Evolutionary conservation across 441 rosid genomes (phyloP), one percentile per base, ranked within the genome.

Genomic region (Rhodomyrtus psidioides): DNA sequence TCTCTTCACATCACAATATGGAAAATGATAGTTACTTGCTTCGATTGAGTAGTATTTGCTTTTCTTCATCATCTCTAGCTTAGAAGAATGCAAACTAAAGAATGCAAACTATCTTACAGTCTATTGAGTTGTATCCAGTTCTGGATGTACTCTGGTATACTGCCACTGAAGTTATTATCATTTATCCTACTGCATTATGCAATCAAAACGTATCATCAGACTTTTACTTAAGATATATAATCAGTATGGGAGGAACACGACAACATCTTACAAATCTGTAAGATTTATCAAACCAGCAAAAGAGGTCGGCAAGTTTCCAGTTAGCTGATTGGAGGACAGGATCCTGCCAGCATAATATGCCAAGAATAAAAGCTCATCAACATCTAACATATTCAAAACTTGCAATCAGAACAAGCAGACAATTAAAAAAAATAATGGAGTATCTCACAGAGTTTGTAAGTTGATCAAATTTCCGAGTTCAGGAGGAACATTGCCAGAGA

Each of bases 311-410:
- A 96, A 91, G 88, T 62, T 85, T 84, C 96, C 98, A 10, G 94
- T 91, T 87, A 96, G 92, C 76, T 83, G 91, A 88, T 96, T 96
- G 89, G 98, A 95, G 42, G 98, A 94, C 83, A 96, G 91, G 82
- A 91, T 60, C 92, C 98, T 96, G 96, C 87, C 84, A 49, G 34
- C 84, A 53, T 46, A 26, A 88, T 55, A 85, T 51, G 34, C 39
- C 82, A 89, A 55, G 60, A 82, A 60, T 30, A 74, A 23, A 30
- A 28, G 28, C 53, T 55, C 44, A 6, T n/a, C 21, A 17, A 57
- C 8, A 82, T 28, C 84, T 55, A 75, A 55, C 42, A 53, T 46
- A 79, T 3, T 42, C 74, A 55, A 83, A 90, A 46, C 59, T 55
- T 53, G 86, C 62, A 82, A 39, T 70, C 44, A 81, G 83, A 51